Base-by-base conservation (phyloP, 371 early-diverging fungal genomes). In the Mucor indicus region DNA sequence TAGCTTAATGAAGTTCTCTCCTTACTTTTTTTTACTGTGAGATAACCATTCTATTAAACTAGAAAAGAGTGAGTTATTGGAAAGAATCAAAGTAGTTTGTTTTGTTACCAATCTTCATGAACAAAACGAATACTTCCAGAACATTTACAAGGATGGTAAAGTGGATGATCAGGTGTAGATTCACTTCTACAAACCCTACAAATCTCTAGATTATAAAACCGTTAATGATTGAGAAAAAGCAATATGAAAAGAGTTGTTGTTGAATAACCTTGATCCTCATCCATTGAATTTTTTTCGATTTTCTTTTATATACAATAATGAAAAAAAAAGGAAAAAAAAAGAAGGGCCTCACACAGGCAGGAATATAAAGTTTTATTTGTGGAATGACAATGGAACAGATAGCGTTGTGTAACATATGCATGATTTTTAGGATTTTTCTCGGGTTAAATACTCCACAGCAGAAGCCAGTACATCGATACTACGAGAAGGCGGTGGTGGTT, bases 31-130 rank as follows among this genome's bases (percentile, higher is more conserved):
- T 66, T 81, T 77, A 57, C 43, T 85, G 57, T 90, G 92, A 19
- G 81, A 72, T 8, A 93, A 69, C 93, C 93, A 95, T 73, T 92
- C 84, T 37, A 83, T 83, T 35, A 95, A 58, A 57, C 87, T 85
- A 51, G 11, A 37, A 47, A 37, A 33, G 33, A 33, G 7, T n/a
- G n/a, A n/a, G n/a, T n/a, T n/a, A n/a, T n/a, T n/a, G n/a, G 17
- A 17, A 39, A 33, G 16, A 29, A 20, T 13, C 9, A 33, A 33
- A 7, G 29, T 20, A 17, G n/a, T 36, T 4, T 29, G 6, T 19
- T 15, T 31, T n/a, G n/a, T 36, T 58, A 63, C 67, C 87, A 86
- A 39, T 71, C 72, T 62, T 89, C 87, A 64, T 89, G 89, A 19
- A 89, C 83, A 69, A 72, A 85, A 50, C 73, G 73, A 69, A 89